Percentiles rank a stretch among this genome's conserved stretches.
Conservation (phyloP, 805 yeast species). For the Kazachstania martiniae region DNA sequence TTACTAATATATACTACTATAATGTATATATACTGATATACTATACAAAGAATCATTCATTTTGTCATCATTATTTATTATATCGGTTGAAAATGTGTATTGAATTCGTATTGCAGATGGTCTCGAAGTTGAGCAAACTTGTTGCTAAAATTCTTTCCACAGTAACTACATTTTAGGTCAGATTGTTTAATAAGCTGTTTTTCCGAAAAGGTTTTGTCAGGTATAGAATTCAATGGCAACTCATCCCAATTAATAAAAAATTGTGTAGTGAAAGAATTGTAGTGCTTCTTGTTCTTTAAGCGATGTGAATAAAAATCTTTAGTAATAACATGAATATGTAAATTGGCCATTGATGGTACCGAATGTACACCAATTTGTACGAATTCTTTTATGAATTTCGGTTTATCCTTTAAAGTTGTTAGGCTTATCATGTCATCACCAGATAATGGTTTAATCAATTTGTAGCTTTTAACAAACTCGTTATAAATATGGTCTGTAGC, state of each 20-base stretch:
- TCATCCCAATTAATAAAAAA: constrained; percentile 51
- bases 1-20: background rate
- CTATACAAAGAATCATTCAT: background rate
- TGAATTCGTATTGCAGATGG: constrained; percentile 33
- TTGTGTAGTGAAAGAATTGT: constrained; percentile 54
- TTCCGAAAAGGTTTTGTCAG: constrained; percentile 30
- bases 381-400: constrained; percentile 12
- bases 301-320: constrained; percentile 45
- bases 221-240: constrained; percentile 30
- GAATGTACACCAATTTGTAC: constrained; percentile 57
- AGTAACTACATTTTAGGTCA: constrained; percentile 34
- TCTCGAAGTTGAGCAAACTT: constrained; percentile 34
- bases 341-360: constrained; percentile 55
- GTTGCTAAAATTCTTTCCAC: constrained; percentile 32
- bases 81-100: no score
- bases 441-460: no score
- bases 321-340: constrained; percentile 67
- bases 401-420: constrained; percentile 9
- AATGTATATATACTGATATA: background rate
- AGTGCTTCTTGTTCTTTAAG: constrained; percentile 55
- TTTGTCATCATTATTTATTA: no score
- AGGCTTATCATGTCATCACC: constrained; percentile 1
- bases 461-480: constrained; percentile 8
- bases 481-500: constrained; percentile 24
- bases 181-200: constrained; percentile 16